phyloP scores from a whole-genome alignment of 23 red algal genomes.

The Cyanidioschyzon merolae region DNA sequence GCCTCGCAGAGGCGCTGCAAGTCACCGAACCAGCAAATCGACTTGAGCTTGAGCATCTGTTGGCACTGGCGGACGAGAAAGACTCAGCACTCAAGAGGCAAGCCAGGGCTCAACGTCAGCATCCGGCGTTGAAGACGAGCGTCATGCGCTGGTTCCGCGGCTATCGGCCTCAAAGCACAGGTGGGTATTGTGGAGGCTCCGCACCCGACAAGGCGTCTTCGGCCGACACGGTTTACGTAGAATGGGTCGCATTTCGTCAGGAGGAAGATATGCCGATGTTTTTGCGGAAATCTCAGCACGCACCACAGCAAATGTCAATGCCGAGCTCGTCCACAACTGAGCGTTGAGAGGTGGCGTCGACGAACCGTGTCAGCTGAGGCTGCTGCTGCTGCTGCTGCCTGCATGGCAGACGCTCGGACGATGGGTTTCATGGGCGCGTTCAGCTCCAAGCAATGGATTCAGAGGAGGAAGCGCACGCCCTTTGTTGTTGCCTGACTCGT shows the following conservation, averaged over 20 bases:
- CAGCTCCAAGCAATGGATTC: too few relatives aligned
- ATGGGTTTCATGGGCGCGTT: too few relatives aligned
- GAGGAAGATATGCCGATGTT: slow-evolving; percentile 1
- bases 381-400: too few relatives aligned
- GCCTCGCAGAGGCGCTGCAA: slow-evolving; percentile 6
- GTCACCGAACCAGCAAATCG: slow-evolving; percentile 12
- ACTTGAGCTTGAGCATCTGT: neutral
- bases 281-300: neutral
- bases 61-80: slow-evolving; percentile 2
- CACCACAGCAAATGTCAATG: too few relatives aligned
- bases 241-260: slow-evolving; percentile 1
- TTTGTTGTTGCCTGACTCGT: too few relatives aligned
- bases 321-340: too few relatives aligned
- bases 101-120: neutral
- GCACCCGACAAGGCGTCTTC: neutral
- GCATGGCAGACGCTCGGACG: too few relatives aligned
- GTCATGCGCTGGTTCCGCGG: neutral
- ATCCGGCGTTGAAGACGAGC: neutral
- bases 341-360: too few relatives aligned
- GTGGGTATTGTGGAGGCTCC: too few relatives aligned
- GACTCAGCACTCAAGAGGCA: neutral
- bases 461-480: too few relatives aligned
- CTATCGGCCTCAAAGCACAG: neutral
- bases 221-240: neutral
- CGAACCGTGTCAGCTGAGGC: too few relatives aligned